Evolutionary conservation across 805 yeast genomes (phyloP).

Genomic region (Candida pini): DNA sequence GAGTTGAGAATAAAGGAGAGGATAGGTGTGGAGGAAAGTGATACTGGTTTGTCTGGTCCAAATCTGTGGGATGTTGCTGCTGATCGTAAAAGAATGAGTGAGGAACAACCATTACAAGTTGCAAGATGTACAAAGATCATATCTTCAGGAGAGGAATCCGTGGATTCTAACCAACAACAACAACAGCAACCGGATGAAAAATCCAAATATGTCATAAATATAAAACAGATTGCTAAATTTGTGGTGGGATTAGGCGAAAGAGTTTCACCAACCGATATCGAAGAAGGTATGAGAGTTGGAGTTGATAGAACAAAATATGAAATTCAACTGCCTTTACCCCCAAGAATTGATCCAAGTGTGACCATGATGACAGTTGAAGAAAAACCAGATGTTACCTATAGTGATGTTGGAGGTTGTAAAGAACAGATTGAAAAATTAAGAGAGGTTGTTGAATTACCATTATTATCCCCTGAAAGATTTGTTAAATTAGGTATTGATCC

Average conservation of each 20-base stretch:
- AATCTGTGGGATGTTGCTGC: constrained; percentile 97
- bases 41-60: constrained; percentile 96
- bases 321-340: constrained; percentile 95
- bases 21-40: constrained; percentile 90
- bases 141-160: constrained; percentile 43
- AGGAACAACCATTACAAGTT: constrained; percentile 95
- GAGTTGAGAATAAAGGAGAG: constrained; percentile 89
- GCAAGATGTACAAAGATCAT: constrained; percentile 98
- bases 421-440: constrained; percentile 95
- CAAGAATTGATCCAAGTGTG: constrained; percentile 94
- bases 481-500: constrained; percentile 98
- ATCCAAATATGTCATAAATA: constrained; percentile 89
- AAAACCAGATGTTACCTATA: constrained; percentile 97
- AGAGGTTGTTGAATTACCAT: constrained; percentile 93
- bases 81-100: constrained; percentile 86
- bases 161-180: constrained; percentile 12
- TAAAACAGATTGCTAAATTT: constrained; percentile 97
- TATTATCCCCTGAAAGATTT: constrained; percentile 92
- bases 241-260: constrained; percentile 96
- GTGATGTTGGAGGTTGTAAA: constrained; percentile 98
- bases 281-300: constrained; percentile 99
- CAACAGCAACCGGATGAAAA: constrained; percentile 66
- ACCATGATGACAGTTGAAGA: constrained; percentile 99
- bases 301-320: constrained; percentile 96
- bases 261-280: constrained; percentile 97